Percentiles rank a stretch among this genome's conserved stretches.
phyloP scores from a whole-genome alignment of 108 stramenopile genomes.

The Pseudonitzschia pungens region DNA sequence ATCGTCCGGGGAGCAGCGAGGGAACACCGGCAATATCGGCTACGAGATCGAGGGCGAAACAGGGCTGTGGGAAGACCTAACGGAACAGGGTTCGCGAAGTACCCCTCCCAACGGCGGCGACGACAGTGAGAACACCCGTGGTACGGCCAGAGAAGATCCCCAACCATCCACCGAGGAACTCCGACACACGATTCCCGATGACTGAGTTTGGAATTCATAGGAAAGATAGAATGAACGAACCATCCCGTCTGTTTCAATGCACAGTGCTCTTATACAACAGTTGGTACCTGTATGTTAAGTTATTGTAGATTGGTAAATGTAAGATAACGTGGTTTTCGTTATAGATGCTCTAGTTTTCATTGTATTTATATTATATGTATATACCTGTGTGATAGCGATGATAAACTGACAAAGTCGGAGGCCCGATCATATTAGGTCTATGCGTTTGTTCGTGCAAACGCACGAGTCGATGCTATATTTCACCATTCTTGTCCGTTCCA shows the following conservation, averaged over 20 bases:
- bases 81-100: background rate
- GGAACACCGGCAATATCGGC: background rate
- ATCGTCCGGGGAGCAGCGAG: background rate
- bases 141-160: background rate
- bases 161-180: background rate
- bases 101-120: background rate
- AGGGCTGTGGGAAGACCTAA: conserved; percentile 22
- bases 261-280: too few species aligned
- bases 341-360: background rate
- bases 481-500: background rate
- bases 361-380: background rate
- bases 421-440: background rate
- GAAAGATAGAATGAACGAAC: too few species aligned
- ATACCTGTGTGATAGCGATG: background rate
- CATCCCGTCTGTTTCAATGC: too few species aligned
- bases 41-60: background rate
- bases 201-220: too few species aligned
- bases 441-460: background rate
- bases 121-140: background rate
- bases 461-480: conserved; percentile 2
- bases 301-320: too few species aligned
- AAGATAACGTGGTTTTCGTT: background rate
- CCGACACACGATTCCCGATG: background rate
- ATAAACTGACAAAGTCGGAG: background rate
- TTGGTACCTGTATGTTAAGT: too few species aligned